Conservation (phyloP, 345 rosid genomes). For the Psidium friedrichsthalianum region DNA sequence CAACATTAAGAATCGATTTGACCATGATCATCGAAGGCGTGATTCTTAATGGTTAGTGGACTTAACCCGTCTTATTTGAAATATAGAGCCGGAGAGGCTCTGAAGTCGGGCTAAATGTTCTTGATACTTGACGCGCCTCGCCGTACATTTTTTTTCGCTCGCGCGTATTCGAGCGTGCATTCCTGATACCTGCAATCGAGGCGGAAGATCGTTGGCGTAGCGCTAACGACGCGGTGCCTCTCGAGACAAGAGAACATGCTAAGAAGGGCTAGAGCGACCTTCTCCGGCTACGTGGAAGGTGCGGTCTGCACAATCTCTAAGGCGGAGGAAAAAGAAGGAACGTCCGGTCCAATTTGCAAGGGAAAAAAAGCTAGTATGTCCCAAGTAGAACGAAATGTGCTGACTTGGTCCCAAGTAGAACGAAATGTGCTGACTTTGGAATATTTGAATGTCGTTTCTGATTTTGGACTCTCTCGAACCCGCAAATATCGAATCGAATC, state of each 20-base stretch:
- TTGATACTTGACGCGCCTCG: neutral
- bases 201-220: no score
- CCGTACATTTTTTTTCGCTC: neutral
- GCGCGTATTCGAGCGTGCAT: neutral
- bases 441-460: neutral
- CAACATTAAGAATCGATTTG: neutral
- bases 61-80: neutral
- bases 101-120: neutral
- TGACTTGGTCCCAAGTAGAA: neutral
- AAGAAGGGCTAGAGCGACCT: neutral
- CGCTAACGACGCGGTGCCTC: no score
- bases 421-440: neutral
- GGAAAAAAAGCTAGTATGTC: neutral
- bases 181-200: no score
- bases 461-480: neutral
- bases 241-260: neutral
- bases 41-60: neutral
- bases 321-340: neutral
- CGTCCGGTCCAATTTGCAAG: neutral
- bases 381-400: neutral
- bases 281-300: neutral
- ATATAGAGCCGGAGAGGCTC: neutral
- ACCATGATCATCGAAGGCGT: neutral
- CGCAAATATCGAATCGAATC: neutral
- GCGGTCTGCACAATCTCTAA: neutral